These are phyloP conservation scores for Omphalea diandra DNA, from an alignment of 441 rosid species.

Conservation along the genomic window DNA sequence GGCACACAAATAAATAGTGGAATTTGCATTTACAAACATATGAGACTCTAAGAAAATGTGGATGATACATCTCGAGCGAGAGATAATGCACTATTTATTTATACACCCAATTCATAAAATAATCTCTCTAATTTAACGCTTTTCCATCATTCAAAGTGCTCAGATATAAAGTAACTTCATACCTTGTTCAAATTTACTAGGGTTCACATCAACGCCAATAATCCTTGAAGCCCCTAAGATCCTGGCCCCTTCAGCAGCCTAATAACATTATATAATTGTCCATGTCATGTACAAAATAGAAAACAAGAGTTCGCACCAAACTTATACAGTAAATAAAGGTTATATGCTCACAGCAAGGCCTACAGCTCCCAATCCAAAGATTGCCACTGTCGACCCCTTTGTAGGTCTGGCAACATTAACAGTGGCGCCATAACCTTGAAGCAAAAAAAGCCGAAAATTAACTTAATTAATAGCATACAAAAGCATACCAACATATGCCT, in stretches of 20 bases:
- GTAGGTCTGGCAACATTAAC: slow-evolving; percentile 32
- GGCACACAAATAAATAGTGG: too few relatives aligned
- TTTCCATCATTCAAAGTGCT: too few relatives aligned
- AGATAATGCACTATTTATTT: too few relatives aligned
- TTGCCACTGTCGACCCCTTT: slow-evolving; percentile 27
- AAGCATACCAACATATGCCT: too few relatives aligned
- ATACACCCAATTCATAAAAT: too few relatives aligned
- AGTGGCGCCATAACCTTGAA: slow-evolving; percentile 28
- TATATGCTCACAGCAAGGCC: slow-evolving; percentile 31
- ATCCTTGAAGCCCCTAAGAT: slow-evolving; percentile 44
- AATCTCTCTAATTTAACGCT: too few relatives aligned
- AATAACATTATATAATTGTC: background rate
- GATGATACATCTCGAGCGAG: too few relatives aligned
- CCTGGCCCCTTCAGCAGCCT: slow-evolving; percentile 51
- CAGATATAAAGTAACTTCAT: too few relatives aligned
- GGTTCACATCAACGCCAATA: slow-evolving; percentile 39
- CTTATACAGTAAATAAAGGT: background rate
- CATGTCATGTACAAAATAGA: background rate
- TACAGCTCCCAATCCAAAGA: slow-evolving; percentile 35
- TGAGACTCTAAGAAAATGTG: too few relatives aligned
- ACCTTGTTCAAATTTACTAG: slow-evolving; percentile 29
- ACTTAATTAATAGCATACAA: background rate
- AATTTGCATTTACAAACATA: too few relatives aligned
- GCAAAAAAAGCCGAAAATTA: background rate
- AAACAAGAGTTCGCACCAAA: background rate